Evolutionary conservation across 768 basidiomycete genomes (phyloP).

Genomic region (Macrocybe gigantea): DNA sequence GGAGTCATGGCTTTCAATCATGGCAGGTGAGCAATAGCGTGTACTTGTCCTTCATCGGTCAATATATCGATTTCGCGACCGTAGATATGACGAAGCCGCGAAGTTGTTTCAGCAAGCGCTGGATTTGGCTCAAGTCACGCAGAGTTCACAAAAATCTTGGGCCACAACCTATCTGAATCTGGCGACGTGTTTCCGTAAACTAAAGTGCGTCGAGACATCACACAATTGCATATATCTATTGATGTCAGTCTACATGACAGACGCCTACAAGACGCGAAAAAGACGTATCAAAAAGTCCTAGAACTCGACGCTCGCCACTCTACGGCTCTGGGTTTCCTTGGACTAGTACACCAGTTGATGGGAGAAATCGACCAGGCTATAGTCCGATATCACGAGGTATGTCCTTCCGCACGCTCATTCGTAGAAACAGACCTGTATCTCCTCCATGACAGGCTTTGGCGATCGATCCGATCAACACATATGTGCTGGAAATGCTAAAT

Average conservation of each 20-base stretch:
- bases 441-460: conserved; percentile 52
- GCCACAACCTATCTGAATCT: conserved; percentile 88
- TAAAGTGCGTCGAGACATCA: conserved; percentile 45
- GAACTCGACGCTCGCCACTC: conserved; percentile 84
- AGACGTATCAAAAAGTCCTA: conserved; percentile 72
- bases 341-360: conserved; percentile 79
- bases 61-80: neutral
- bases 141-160: conserved; percentile 83
- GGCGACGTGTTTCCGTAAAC: conserved; percentile 81
- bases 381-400: conserved; percentile 86
- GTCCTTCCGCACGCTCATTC: conserved; percentile 10
- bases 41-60: neutral
- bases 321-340: conserved; percentile 79
- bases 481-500: conserved; percentile 76
- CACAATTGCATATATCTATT: neutral
- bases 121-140: conserved; percentile 77
- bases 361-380: conserved; percentile 77
- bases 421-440: neutral
- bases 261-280: conserved; percentile 59
- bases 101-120: conserved; percentile 70
- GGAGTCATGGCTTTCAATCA: conserved; percentile 91
- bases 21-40: conserved; percentile 52
- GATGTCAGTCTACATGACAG: conserved; percentile 17
- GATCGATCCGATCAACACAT: conserved; percentile 77
- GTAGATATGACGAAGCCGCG: conserved; percentile 69